These are phyloP conservation scores for Phytophthora cajani DNA, from an alignment of 352 stramenopile genomes.

Conservation along the genomic window DNA sequence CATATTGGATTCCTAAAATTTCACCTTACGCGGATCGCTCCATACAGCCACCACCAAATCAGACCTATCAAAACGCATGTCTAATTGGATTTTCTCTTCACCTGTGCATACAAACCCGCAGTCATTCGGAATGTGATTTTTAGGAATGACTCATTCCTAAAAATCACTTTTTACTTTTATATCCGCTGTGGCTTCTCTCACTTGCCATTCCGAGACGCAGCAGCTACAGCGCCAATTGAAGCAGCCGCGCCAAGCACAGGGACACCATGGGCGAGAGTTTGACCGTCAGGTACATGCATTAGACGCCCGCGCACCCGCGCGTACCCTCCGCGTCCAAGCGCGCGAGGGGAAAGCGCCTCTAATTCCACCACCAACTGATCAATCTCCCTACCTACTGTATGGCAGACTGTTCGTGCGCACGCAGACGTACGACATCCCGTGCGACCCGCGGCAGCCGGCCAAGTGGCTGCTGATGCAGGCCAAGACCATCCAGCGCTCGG, in stretches of 20 bases:
- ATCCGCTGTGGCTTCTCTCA: conserved; percentile 18
- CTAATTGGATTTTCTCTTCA: conserved; percentile 25
- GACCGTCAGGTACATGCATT: conserved; percentile 52
- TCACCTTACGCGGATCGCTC: background rate
- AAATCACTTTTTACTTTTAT: conserved; percentile 33
- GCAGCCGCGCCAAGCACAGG: background rate
- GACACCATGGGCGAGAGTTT: conserved; percentile 49
- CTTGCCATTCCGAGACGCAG: conserved; percentile 9
- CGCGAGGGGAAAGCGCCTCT: conserved; percentile 1
- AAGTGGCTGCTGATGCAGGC: conserved; percentile 81
- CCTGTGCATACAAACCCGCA: conserved; percentile 21
- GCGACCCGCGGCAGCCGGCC: conserved; percentile 71
- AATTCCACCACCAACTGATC: background rate
- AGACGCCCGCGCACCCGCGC: background rate
- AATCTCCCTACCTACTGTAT: background rate
- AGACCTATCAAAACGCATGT: conserved; percentile 31
- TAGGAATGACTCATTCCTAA: no score
- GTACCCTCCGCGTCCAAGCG: no score
- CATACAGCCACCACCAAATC: conserved; percentile 21
- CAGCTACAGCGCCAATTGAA: background rate
- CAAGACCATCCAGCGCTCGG: conserved; percentile 78
- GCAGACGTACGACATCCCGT: conserved; percentile 87
- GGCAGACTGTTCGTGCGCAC: conserved; percentile 76
- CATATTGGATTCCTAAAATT: conserved; percentile 16
- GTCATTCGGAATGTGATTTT: no score